Percentiles rank a stretch among this genome's conserved stretches.
phyloP scores from a whole-genome alignment of 495 filamentous ascomycete genomes.

The Haplographium delicatum region DNA sequence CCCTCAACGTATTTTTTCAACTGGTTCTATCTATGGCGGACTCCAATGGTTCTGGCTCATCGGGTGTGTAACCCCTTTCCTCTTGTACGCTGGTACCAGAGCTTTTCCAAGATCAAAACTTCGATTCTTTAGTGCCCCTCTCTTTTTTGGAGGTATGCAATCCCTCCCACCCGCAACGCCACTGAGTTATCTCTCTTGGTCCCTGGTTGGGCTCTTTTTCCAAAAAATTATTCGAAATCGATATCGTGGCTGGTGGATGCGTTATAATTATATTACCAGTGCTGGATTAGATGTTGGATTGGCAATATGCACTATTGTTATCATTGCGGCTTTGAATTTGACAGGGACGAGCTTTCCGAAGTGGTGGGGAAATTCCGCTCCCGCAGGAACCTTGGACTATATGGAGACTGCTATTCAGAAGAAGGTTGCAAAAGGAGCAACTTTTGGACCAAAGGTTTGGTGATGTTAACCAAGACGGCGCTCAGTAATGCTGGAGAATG shows the following conservation, averaged over 20 bases:
- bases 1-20: slow-evolving; percentile 58
- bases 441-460: slow-evolving; percentile 10
- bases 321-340: slow-evolving; percentile 39
- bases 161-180: slow-evolving; percentile 61
- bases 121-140: slow-evolving; percentile 43
- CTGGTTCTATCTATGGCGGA: slow-evolving; percentile 57
- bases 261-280: slow-evolving; percentile 69
- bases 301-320: slow-evolving; percentile 37
- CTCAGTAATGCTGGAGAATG: too few species aligned
- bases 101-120: slow-evolving; percentile 44
- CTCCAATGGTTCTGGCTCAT: slow-evolving; percentile 59
- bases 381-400: slow-evolving; percentile 6
- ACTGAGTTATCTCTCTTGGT: slow-evolving; percentile 61
- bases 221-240: slow-evolving; percentile 52
- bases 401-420: slow-evolving; percentile 8
- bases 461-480: too few species aligned
- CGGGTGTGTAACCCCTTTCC: slow-evolving; percentile 50
- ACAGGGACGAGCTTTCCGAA: slow-evolving; percentile 1
- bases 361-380: slow-evolving; percentile 8
- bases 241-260: slow-evolving; percentile 60
- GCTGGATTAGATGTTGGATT: slow-evolving; percentile 54
- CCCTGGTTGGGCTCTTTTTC: slow-evolving; percentile 38
- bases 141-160: slow-evolving; percentile 64
- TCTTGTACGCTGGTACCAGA: slow-evolving; percentile 49
- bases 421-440: slow-evolving; percentile 5